Conservation (phyloP, 2,329 filamentous ascomycete species). For the Ophiosphaerella narmari region DNA sequence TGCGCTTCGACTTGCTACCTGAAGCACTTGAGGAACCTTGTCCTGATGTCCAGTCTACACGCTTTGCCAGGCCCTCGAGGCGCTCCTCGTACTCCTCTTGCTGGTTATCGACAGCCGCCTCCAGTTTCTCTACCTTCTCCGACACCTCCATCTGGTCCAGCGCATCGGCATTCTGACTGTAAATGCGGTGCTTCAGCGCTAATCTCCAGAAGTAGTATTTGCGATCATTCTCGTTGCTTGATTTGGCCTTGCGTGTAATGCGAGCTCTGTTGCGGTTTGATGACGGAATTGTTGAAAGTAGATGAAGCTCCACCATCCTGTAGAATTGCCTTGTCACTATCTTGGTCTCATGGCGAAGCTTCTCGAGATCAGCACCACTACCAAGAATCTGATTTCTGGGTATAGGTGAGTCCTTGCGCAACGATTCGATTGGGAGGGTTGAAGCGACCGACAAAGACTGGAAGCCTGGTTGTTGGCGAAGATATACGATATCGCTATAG, state of each 20-base stretch:
- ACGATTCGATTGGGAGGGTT: conserved; percentile 53
- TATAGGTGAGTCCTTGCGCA: conserved; percentile 59
- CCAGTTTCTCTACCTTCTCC: conserved; percentile 74
- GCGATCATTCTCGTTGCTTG: conserved; percentile 62
- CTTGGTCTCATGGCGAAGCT: conserved; percentile 66
- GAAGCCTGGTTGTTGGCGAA: conserved; percentile 65
- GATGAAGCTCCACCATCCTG: conserved; percentile 76
- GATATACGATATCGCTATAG: conserved; percentile 70
- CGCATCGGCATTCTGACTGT: conserved; percentile 72
- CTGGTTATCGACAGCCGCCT: conserved; percentile 69
- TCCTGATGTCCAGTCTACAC: conserved; percentile 28
- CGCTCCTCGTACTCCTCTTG: conserved; percentile 74
- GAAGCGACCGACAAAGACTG: conserved; percentile 58
- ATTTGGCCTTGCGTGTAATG: conserved; percentile 50
- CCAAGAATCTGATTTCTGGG: conserved; percentile 62
- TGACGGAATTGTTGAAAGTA: conserved; percentile 61
- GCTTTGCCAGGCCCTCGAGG: conserved; percentile 55
- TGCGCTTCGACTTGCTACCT: conserved; percentile 38
- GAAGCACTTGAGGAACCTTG: conserved; percentile 18
- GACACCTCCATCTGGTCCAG: conserved; percentile 65
- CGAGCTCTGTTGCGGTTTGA: conserved; percentile 54
- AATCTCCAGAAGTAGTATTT: conserved; percentile 73
- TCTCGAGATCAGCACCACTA: conserved; percentile 56
- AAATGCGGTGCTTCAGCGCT: conserved; percentile 76
- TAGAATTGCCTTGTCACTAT: conserved; percentile 78